phyloP scores from a whole-genome alignment of 2,329 filamentous ascomycete genomes.

The Bertia moriformis region DNA sequence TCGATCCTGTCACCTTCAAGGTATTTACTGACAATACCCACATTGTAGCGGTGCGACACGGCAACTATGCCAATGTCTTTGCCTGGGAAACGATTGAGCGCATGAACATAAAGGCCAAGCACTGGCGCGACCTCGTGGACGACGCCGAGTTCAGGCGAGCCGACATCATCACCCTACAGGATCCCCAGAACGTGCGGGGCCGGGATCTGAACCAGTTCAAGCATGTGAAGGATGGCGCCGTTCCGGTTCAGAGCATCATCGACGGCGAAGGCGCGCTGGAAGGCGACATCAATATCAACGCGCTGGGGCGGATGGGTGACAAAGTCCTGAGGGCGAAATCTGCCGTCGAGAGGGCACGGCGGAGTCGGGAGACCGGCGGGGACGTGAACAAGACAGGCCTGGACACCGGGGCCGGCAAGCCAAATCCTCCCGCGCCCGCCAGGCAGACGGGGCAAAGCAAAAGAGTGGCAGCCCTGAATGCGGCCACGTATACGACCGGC shows the following conservation, averaged over 20 bases:
- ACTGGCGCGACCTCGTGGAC: slow-evolving; percentile 82
- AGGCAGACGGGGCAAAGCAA: slow-evolving; percentile 10
- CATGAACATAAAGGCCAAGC: slow-evolving; percentile 91
- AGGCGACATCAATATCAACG: slow-evolving; percentile 62
- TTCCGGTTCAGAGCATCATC: slow-evolving; percentile 56
- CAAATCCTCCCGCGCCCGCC: too few relatives aligned
- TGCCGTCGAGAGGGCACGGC: slow-evolving; percentile 78
- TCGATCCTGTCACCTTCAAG: slow-evolving; percentile 94
- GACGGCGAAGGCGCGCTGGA: slow-evolving; percentile 38
- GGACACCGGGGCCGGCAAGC: too few relatives aligned
- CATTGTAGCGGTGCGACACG: slow-evolving; percentile 71
- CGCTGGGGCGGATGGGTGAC: slow-evolving; percentile 61
- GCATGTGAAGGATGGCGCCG: slow-evolving; percentile 69
- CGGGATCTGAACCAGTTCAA: slow-evolving; percentile 79
- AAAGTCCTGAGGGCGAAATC: slow-evolving; percentile 88
- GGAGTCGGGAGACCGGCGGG: slow-evolving; percentile 51
- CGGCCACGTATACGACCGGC: slow-evolving; percentile 62
- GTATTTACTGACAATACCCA: slow-evolving; percentile 97
- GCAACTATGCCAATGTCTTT: slow-evolving; percentile 83
- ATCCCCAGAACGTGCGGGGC: slow-evolving; percentile 76
- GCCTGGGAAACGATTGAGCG: slow-evolving; percentile 88
- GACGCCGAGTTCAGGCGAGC: slow-evolving; percentile 75
- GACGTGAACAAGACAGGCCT: slow-evolving; percentile 34
- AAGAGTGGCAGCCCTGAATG: slow-evolving; percentile 4
- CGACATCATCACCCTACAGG: slow-evolving; percentile 91